Conservation (phyloP, 306 rosid genomes). For the Dalbergia cochinchinensis region DNA sequence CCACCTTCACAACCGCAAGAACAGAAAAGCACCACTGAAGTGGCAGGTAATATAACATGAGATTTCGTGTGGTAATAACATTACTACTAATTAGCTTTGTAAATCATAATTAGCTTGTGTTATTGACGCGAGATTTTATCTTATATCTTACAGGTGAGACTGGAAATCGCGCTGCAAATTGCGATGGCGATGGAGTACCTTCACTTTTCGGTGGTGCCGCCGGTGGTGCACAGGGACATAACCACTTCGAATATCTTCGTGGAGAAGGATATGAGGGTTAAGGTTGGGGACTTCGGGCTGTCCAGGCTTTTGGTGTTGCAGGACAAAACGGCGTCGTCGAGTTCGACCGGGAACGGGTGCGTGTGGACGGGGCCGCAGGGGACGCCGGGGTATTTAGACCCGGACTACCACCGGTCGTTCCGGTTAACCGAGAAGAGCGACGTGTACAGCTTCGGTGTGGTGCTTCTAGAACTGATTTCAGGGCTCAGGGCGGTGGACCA, state of each 20-base stretch:
- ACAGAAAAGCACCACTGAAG: conserved; percentile 57
- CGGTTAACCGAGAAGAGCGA: conserved; percentile 95
- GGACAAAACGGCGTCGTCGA: conserved; percentile 55
- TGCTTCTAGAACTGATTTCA: conserved; percentile 74
- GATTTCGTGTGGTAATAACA: neutral
- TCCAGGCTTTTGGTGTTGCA: conserved; percentile 75
- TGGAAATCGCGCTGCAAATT: conserved; percentile 82
- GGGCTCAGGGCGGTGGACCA: conserved; percentile 87
- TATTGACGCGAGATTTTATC: neutral
- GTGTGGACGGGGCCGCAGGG: conserved; percentile 99
- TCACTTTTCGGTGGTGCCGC: conserved; percentile 80
- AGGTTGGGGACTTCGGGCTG: conserved; percentile 95
- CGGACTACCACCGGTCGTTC: conserved; percentile 91
- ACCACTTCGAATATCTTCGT: conserved; percentile 84
- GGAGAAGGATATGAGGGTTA: conserved; percentile 88
- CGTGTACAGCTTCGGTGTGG: conserved; percentile 95
- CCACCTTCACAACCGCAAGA: conserved; percentile 74
- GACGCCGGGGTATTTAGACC: conserved; percentile 95
- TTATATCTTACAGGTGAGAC: conserved; percentile 44
- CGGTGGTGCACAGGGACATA: conserved; percentile 91
- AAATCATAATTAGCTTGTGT: no score
- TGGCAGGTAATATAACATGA: conserved; percentile 55
- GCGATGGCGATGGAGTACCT: conserved; percentile 95
- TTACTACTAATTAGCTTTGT: no score
- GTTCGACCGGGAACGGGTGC: conserved; percentile 49